A percentile compares a stretch with the other conserved stretches of the same genome.
phyloP scores from a whole-genome alignment of 345 rosid genomes.

The Euphorbia pulcherrima region DNA sequence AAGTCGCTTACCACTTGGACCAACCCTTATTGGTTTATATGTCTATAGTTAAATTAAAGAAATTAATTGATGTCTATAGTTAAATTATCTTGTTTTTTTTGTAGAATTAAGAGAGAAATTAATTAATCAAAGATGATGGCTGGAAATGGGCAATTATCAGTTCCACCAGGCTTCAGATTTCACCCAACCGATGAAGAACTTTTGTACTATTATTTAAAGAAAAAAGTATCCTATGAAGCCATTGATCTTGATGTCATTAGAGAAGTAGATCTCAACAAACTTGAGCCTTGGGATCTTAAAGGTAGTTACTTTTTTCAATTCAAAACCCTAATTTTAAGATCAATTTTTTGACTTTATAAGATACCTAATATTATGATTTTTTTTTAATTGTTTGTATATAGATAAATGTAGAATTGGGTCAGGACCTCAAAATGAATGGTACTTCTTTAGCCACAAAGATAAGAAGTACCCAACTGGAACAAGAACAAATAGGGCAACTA shows the following conservation, averaged over 20 bases:
- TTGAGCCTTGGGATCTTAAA: constrained; percentile 99
- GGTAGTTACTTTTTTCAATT: constrained; percentile 31
- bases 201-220: constrained; percentile 80
- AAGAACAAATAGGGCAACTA: constrained; percentile 90
- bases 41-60: no score
- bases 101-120: neutral
- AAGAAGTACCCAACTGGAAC: constrained; percentile 98
- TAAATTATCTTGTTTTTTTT: neutral
- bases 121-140: constrained; percentile 36
- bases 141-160: constrained; percentile 67
- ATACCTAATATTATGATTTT: neutral
- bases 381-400: constrained; percentile 22
- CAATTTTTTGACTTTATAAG: neutral
- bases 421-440: constrained; percentile 97
- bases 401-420: constrained; percentile 92
- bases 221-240: constrained; percentile 92
- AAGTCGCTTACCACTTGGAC: no score
- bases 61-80: no score
- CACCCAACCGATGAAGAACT: constrained; percentile 98
- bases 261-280: constrained; percentile 95
- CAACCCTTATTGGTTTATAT: no score
- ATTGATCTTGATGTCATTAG: constrained; percentile 91
- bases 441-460: constrained; percentile 98
- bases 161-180: constrained; percentile 95
- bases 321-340: neutral